Evolutionary conservation across 441 rosid genomes (phyloP), one percentile per base, ranked within the genome.

Genomic region (Metrosideros polymorpha): DNA sequence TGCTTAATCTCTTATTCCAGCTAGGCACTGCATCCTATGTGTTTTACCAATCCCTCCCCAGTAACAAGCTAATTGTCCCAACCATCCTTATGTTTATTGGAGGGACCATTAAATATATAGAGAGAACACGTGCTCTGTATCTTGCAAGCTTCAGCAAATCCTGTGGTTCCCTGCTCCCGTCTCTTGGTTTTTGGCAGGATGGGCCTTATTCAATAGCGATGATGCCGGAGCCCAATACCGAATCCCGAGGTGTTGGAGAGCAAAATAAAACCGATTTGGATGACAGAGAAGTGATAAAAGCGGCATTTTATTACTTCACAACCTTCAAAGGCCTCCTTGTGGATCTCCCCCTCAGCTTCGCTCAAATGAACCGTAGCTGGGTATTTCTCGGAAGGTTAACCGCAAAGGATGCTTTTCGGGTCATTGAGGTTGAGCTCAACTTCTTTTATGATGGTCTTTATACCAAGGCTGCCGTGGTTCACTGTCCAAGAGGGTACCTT

Each of bases 311-410:
- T 6, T 15, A 29, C 22, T 59, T 29, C 39, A 15, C 19, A 15
- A 29, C 19, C 22, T 29, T 59, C 39, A 15, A 14, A 59, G 12
- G 22, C 39, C 5, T 59, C 22, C 71, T 59, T 59, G 39, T 2
- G 39, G 71, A 29, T 1, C 22, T 59, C 22, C 9, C 10, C 39
- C 3, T 15, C 22, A 0, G 0, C 22, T 0, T 7, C 3, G 0
- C 0, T 12, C 2, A 57, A 6, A 29, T 29, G 39, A 29, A 59
- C 71, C 0, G 2, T 3, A 59, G 71, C 71, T 0, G 0, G 10
- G 0, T 5, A 59, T 59, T 59, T 29, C 29, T 59, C 39, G 0
- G 3, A 0, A 29, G 22, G 1, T 14, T 0, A 2, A 29, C 39
- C 35, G 5, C 39, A 1, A 14, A 29, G 39, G 39, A 59, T 29